phyloP scores from a whole-genome alignment of 1,284 basidiomycete genomes.

The Calocybe gambosa region DNA sequence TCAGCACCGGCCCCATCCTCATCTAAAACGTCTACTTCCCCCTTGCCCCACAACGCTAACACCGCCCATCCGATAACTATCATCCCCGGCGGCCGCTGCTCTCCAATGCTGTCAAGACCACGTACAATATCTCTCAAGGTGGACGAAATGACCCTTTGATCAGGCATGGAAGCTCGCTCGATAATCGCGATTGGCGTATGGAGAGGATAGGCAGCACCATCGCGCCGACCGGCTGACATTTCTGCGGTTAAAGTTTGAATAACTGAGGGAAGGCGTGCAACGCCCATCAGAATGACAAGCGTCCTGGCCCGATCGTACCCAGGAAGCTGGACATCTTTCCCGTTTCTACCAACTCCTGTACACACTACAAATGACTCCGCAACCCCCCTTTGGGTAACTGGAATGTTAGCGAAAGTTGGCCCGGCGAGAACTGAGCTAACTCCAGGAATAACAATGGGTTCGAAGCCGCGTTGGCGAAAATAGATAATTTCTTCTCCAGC shows the following conservation, averaged over 20 bases:
- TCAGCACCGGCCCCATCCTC: slow-evolving; percentile 41
- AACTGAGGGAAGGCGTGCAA: slow-evolving; percentile 76
- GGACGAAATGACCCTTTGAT: slow-evolving; percentile 82
- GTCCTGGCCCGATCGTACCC: slow-evolving; percentile 83
- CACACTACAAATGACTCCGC: slow-evolving; percentile 87
- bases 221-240: slow-evolving; percentile 2
- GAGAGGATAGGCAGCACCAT: slow-evolving; percentile 55
- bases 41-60: slow-evolving; percentile 50
- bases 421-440: slow-evolving; percentile 86
- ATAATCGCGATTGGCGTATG: slow-evolving; percentile 87
- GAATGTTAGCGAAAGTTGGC: slow-evolving; percentile 85
- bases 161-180: slow-evolving; percentile 87
- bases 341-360: slow-evolving; percentile 88
- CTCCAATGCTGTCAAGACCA: slow-evolving; percentile 71
- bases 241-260: slow-evolving; percentile 51
- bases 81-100: slow-evolving; percentile 94
- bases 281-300: slow-evolving; percentile 89
- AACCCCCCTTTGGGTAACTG: slow-evolving; percentile 93
- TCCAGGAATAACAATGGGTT: slow-evolving; percentile 83
- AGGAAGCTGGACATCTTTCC: slow-evolving; percentile 80
- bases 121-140: slow-evolving; percentile 71
- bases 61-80: slow-evolving; percentile 93
- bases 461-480: slow-evolving; percentile 81
- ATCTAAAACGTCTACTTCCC: slow-evolving; percentile 47
- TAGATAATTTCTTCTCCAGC: slow-evolving; percentile 93